Base-by-base conservation (phyloP, 2,329 filamentous ascomycete genomes). In the Niveomyces coronatus region DNA sequence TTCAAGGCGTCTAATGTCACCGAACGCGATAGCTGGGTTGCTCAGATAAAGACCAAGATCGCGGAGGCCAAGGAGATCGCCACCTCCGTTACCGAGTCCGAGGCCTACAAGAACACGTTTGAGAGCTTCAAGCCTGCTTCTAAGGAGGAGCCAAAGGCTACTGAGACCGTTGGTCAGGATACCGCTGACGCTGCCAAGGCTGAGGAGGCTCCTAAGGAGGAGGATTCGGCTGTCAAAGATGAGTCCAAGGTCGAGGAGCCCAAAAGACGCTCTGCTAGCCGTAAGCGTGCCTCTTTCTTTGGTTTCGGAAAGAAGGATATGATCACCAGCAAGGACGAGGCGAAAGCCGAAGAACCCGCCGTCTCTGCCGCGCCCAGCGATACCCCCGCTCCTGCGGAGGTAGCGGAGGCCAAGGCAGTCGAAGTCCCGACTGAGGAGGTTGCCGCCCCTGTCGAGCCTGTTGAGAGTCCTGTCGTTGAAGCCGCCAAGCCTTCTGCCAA, bases 1-100 rank as follows among this genome's bases (percentile, higher is more conserved):
- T 94, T 98, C 74, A 89, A 95, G 76, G 85, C 89, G 41, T 55
- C 68, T 53, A 80, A 57, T 53, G 53, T 74, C 34, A 68, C 76
- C 43, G 87, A 95, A 67, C 87, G 89, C 57, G 86, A 94, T 63
- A 85, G 83, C 73, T 96, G 91, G 91, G 76, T 94, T 53, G 67
- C 78, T 45, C 82, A 88, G 55, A 62, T 94, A 51, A 87, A 91
- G 75, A 66, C 74, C 54, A 85, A 88, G 71, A 75, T 84, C 37
- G 73, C 79, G 36, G 86, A 94, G 67, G 88, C 86, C 54, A 93
- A 91, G 74, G 81, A 82, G 52, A 68, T 84, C 42, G 81, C 79
- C 54, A 70, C 83, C 47, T 72, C 72, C 40, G 74, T 95, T 51
- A 74, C 76, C 47, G 78, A 80, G 63, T 81, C 79, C 52, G 87